Evolutionary conservation across 352 stramenopile species (phyloP).

Genomic region (Globisporangium emineosum): DNA sequence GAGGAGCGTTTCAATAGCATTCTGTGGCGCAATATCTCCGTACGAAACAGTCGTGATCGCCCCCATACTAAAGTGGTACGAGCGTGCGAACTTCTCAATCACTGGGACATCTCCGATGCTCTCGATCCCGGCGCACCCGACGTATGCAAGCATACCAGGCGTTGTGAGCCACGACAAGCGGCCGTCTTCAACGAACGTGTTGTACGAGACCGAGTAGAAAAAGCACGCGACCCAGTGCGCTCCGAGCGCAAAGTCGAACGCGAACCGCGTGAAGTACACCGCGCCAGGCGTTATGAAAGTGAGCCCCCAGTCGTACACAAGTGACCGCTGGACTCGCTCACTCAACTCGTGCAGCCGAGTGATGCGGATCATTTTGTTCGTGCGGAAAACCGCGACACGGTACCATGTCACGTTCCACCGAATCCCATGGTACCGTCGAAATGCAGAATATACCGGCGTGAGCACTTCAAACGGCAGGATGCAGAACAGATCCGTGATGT

Average conservation of each 20-base stretch:
- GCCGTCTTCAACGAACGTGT: conserved; percentile 17
- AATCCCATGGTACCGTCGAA: neutral
- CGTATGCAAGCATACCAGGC: conserved; percentile 30
- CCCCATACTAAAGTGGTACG: conserved; percentile 39
- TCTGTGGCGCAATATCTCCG: conserved; percentile 37
- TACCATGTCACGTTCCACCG: conserved; percentile 17
- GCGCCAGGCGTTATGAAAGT: conserved; percentile 10
- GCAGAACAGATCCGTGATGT: conserved; percentile 27
- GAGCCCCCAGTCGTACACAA: conserved; percentile 22
- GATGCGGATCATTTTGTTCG: conserved; percentile 23
- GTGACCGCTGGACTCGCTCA: conserved; percentile 16
- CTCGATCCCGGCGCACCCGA: conserved; percentile 14
- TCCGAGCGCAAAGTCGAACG: conserved; percentile 24
- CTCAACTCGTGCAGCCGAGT: conserved; percentile 20
- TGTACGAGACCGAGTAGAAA: conserved; percentile 23
- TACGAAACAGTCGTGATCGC: conserved; percentile 41
- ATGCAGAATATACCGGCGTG: conserved; percentile 1
- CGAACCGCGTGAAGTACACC: conserved; percentile 19
- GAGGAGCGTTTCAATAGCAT: conserved; percentile 28
- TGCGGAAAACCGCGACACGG: conserved; percentile 18
- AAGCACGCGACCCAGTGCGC: conserved; percentile 29
- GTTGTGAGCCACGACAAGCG: conserved; percentile 19
- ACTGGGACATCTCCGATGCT: conserved; percentile 23
- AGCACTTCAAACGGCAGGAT: conserved; percentile 32
- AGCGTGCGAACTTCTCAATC: conserved; percentile 24